phyloP scores from a whole-genome alignment of 768 basidiomycete species.

The Suillus decipiens region DNA sequence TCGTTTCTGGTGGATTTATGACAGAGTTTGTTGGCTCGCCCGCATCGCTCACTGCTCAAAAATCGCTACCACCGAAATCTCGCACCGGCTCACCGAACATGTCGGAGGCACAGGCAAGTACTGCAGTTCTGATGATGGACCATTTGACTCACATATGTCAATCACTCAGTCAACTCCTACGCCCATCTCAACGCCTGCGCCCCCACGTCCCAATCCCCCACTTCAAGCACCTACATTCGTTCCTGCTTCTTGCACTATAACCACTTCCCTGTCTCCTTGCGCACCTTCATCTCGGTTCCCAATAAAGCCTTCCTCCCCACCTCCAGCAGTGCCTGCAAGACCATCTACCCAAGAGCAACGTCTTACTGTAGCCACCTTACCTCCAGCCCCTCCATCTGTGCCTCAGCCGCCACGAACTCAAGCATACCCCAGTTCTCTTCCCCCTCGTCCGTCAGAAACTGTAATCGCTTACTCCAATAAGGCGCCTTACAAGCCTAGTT shows the following conservation, averaged over 20 bases:
- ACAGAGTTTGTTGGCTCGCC: slow-evolving; percentile 42
- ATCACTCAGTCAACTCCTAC: slow-evolving; percentile 6
- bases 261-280: background rate
- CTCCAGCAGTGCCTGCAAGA: slow-evolving; percentile 14
- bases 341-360: slow-evolving; percentile 17
- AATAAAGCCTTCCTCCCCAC: slow-evolving; percentile 15
- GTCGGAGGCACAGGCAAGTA: slow-evolving; percentile 10
- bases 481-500: slow-evolving; percentile 21
- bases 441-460: slow-evolving; percentile 21
- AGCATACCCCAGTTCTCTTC: slow-evolving; percentile 15
- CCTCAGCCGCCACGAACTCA: slow-evolving; percentile 18
- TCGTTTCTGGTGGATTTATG: slow-evolving; percentile 52
- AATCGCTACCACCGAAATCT: slow-evolving; percentile 15
- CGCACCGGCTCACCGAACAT: slow-evolving; percentile 6
- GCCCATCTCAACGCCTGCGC: background rate
- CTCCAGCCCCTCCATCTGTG: slow-evolving; percentile 15
- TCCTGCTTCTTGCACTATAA: slow-evolving; percentile 7
- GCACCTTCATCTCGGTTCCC: slow-evolving; percentile 1
- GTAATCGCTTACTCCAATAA: slow-evolving; percentile 16
- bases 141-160: background rate
- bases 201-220: background rate
- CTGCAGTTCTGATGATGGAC: background rate
- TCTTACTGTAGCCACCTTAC: background rate
- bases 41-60: slow-evolving; percentile 23
- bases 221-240: slow-evolving; percentile 24